Conservation (phyloP, 768 basidiomycete species). For the Tricholoma terreum region DNA sequence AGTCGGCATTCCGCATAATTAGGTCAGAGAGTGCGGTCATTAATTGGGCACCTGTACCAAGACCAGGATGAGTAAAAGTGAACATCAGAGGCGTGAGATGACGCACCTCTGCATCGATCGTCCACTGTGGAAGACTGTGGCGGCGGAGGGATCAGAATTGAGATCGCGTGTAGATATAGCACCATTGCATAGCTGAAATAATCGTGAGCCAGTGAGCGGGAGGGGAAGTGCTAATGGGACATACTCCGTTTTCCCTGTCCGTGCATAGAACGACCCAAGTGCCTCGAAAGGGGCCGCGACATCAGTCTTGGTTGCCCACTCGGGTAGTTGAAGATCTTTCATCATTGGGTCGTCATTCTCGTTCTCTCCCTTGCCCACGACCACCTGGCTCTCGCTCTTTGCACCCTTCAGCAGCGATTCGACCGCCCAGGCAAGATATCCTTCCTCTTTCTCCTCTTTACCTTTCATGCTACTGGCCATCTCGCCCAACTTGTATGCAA, state of each 20-base stretch:
- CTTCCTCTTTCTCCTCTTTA: slow-evolving; percentile 39
- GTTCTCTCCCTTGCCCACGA: slow-evolving; percentile 3
- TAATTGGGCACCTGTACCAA: slow-evolving; percentile 41
- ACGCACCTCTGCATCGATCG: slow-evolving; percentile 58
- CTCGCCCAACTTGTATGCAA: slow-evolving; percentile 44
- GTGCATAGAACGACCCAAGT: slow-evolving; percentile 59
- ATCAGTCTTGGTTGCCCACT: slow-evolving; percentile 58
- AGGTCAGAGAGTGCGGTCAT: slow-evolving; percentile 47
- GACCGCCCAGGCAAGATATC: slow-evolving; percentile 41
- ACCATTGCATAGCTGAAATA: slow-evolving; percentile 54
- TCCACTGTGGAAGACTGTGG: slow-evolving; percentile 36
- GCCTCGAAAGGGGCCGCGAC: slow-evolving; percentile 68
- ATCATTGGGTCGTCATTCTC: slow-evolving; percentile 32
- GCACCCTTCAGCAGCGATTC: slow-evolving; percentile 40
- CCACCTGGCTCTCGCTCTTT: slow-evolving; percentile 13
- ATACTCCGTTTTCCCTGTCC: slow-evolving; percentile 54
- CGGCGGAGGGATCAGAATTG: slow-evolving; percentile 53
- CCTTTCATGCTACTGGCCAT: slow-evolving; percentile 32
- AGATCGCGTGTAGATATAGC: slow-evolving; percentile 64
- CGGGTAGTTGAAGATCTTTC: slow-evolving; percentile 53
- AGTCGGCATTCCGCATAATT: slow-evolving; percentile 29
- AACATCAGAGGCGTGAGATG: neutral
- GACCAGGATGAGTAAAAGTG: neutral
- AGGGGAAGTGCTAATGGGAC: slow-evolving; percentile 16
- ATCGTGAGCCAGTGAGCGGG: slow-evolving; percentile 3